Conservation (phyloP, 2,329 filamentous ascomycete genomes). For the Trichoderma citrinoviride region DNA sequence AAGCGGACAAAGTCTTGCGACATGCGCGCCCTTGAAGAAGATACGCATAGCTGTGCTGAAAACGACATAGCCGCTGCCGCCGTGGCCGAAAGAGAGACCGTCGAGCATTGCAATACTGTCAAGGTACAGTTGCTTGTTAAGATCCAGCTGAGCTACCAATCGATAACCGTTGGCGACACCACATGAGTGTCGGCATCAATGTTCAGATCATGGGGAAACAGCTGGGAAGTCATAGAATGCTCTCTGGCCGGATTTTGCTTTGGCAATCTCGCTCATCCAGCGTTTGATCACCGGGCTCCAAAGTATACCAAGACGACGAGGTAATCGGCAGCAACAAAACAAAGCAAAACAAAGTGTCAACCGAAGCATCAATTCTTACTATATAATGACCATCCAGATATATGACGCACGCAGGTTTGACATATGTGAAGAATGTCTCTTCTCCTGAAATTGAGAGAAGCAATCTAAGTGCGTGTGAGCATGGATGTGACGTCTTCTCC, state of each 20-base stretch:
- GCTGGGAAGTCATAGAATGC: slow-evolving; percentile 59
- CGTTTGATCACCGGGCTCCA: too few species aligned
- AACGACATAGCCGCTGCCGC: slow-evolving; percentile 54
- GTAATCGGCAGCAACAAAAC: too few species aligned
- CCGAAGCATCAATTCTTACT: too few species aligned
- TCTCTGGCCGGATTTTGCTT: slow-evolving; percentile 50
- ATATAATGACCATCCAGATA: too few species aligned
- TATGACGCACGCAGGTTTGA: too few species aligned
- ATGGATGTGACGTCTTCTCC: too few species aligned
- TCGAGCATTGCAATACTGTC: slow-evolving; percentile 48
- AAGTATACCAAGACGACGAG: too few species aligned
- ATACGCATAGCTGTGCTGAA: slow-evolving; percentile 51
- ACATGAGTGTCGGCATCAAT: slow-evolving; percentile 60
- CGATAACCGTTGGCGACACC: slow-evolving; percentile 50
- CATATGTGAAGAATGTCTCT: too few species aligned
- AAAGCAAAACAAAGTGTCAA: too few species aligned
- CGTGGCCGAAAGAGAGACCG: slow-evolving; percentile 50
- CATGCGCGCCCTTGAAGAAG: slow-evolving; percentile 37
- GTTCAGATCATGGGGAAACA: slow-evolving; percentile 47
- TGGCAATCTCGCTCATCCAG: slow-evolving; percentile 57
- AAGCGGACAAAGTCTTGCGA: slow-evolving; percentile 33
- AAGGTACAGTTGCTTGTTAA: slow-evolving; percentile 46
- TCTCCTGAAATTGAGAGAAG: too few species aligned
- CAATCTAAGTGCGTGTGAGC: too few species aligned
- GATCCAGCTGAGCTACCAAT: slow-evolving; percentile 48